These are phyloP conservation scores for Borealophlyctis nickersoniae DNA, from an alignment of 192 early-diverging fungal species.

Conservation along the genomic window DNA sequence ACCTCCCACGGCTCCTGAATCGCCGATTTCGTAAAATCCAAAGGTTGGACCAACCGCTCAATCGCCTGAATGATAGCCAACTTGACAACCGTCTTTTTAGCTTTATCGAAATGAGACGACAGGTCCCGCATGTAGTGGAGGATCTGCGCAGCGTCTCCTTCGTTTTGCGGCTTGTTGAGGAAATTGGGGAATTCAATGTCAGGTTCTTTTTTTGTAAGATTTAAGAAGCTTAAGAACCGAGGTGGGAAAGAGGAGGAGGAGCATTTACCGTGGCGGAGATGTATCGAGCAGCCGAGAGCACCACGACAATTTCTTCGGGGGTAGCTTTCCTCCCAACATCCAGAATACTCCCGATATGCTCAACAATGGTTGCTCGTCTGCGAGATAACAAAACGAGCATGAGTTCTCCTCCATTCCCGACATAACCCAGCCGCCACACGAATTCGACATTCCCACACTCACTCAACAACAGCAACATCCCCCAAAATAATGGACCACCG, in stretches of 20 bases:
- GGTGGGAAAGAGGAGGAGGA: neutral
- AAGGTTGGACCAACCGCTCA: conserved; percentile 46
- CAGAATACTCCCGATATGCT: conserved; percentile 30
- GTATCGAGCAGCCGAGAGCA: conserved; percentile 40
- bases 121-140: conserved; percentile 35
- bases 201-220: too few species aligned
- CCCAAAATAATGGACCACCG: conserved; percentile 45
- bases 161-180: conserved; percentile 37
- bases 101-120: conserved; percentile 26
- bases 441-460: too few species aligned
- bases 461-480: conserved; percentile 36
- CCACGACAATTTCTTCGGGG: conserved; percentile 43
- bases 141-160: conserved; percentile 22
- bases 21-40: conserved; percentile 31
- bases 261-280: conserved; percentile 30
- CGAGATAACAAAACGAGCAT: too few species aligned
- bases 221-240: too few species aligned
- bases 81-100: conserved; percentile 39
- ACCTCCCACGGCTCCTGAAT: conserved; percentile 29
- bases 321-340: conserved; percentile 35
- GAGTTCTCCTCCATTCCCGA: too few species aligned
- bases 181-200: too few species aligned
- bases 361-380: conserved; percentile 37
- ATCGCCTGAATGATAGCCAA: conserved; percentile 43
- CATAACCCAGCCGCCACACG: too few species aligned